A percentile compares a stretch with the other conserved stretches of the same genome.
These are phyloP conservation scores for Colletotrichum musicola DNA, from an alignment of 2,329 filamentous ascomycete species.

Conservation along the genomic window DNA sequence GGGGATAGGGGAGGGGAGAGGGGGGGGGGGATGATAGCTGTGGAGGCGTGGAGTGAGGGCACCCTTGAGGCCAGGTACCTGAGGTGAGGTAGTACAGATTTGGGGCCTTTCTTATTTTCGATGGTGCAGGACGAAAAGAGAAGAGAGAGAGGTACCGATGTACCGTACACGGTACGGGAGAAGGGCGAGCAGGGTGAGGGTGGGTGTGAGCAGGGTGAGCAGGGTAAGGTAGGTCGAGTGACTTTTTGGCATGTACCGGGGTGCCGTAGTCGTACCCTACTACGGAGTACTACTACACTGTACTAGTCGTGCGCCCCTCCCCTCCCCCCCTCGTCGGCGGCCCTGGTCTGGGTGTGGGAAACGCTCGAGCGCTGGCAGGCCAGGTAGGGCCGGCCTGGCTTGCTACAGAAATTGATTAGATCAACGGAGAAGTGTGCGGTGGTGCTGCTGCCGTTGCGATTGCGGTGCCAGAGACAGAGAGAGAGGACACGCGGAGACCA, in stretches of 20 bases:
- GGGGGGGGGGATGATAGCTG: conserved; percentile 37
- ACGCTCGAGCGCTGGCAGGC: conserved; percentile 41
- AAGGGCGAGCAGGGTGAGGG: background rate
- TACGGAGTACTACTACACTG: background rate
- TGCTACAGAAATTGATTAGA: conserved; percentile 45
- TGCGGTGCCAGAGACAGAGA: conserved; percentile 35
- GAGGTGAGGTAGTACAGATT: conserved; percentile 36
- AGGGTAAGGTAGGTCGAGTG: conserved; percentile 31
- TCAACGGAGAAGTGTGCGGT: conserved; percentile 39
- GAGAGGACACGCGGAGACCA: background rate
- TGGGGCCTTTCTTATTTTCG: conserved; percentile 39
- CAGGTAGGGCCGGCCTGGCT: conserved; percentile 39
- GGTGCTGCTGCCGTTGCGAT: too few relatives aligned
- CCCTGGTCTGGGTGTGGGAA: conserved; percentile 30
- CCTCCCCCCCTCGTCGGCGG: conserved; percentile 12
- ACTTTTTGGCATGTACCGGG: conserved; percentile 41
- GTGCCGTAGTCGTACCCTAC: conserved; percentile 5
- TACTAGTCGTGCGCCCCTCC: conserved; percentile 10
- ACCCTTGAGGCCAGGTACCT: conserved; percentile 37
- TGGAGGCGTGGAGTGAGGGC: conserved; percentile 41
- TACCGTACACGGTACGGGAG: background rate
- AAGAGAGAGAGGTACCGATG: conserved; percentile 36
- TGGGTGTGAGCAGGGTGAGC: background rate
- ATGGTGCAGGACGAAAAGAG: conserved; percentile 30
- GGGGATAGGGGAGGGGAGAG: conserved; percentile 38